phyloP scores from a whole-genome alignment of 345 rosid species.

The Xanthoceras sorbifolium region DNA sequence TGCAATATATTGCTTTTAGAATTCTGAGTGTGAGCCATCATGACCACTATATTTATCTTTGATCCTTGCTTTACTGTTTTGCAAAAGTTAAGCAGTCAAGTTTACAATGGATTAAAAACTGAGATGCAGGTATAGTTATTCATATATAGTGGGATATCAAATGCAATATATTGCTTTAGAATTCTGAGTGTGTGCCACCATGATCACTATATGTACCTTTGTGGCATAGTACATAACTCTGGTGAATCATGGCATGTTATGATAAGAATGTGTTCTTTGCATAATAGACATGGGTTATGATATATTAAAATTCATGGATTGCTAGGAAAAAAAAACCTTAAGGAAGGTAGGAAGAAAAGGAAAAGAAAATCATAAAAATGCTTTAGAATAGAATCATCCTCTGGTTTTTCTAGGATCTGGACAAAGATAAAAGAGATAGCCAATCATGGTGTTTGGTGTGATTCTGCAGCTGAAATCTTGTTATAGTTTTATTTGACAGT shows the following conservation, averaged over 20 bases:
- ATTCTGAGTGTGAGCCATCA: conserved; percentile 7
- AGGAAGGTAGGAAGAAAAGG: background rate
- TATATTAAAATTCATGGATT: background rate
- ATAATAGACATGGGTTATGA: background rate
- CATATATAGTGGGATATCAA: background rate
- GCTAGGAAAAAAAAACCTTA: background rate
- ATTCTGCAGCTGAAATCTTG: background rate
- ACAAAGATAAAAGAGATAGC: background rate
- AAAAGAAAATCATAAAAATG: background rate
- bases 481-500: background rate
- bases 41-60: conserved; percentile 20
- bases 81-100: conserved; percentile 55
- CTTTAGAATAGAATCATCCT: background rate
- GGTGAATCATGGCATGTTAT: conserved; percentile 3
- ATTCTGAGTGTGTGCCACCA: background rate
- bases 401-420: background rate
- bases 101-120: conserved; percentile 46
- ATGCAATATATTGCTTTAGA: background rate
- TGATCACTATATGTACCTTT: background rate
- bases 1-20: background rate
- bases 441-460: background rate
- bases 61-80: conserved; percentile 70
- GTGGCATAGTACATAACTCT: background rate
- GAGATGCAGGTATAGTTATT: conserved; percentile 69
- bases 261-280: background rate